Conservation (phyloP, 306 rosid genomes). For the Trichosanthes truncata region DNA sequence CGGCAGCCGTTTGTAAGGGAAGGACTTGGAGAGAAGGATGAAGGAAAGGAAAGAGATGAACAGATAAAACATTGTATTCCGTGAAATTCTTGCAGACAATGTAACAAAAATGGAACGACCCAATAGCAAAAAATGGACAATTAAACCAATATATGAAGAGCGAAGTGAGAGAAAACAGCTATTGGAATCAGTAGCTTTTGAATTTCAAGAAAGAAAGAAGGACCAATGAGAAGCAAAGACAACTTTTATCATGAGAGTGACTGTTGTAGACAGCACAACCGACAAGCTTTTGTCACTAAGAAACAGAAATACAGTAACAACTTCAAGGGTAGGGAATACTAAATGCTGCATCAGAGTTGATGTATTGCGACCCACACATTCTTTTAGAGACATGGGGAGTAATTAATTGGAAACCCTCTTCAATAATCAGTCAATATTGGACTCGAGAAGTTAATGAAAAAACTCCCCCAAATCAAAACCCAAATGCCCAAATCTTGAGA, state of each 20-base stretch:
- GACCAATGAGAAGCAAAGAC: not conserved
- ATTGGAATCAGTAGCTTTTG: not conserved
- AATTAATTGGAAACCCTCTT: not conserved
- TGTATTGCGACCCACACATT: conserved; percentile 23
- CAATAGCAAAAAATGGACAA: not conserved
- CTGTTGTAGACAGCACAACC: conserved; percentile 32
- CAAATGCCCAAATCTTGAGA: conserved; percentile 11
- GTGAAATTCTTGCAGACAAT: not conserved
- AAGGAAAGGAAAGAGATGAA: conserved; percentile 66
- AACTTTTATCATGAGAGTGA: conserved; percentile 16
- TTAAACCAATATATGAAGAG: not conserved
- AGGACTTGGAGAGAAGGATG: conserved; percentile 55
- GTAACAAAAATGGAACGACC: not conserved
- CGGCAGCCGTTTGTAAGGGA: conserved; percentile 35
- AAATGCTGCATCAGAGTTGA: conserved; percentile 14
- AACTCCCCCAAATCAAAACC: not conserved
- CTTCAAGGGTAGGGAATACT: conserved; percentile 11
- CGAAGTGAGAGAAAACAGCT: not conserved
- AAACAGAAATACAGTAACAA: conserved; percentile 16
- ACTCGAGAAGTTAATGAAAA: not conserved
- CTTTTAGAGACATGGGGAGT: not conserved
- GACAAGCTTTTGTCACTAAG: conserved; percentile 32
- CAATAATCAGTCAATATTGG: not conserved
- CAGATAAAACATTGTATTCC: conserved; percentile 50
- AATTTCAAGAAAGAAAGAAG: conserved; percentile 3